phyloP scores from a whole-genome alignment of 1,284 basidiomycete genomes.

The Pulveroboletus sp. region DNA sequence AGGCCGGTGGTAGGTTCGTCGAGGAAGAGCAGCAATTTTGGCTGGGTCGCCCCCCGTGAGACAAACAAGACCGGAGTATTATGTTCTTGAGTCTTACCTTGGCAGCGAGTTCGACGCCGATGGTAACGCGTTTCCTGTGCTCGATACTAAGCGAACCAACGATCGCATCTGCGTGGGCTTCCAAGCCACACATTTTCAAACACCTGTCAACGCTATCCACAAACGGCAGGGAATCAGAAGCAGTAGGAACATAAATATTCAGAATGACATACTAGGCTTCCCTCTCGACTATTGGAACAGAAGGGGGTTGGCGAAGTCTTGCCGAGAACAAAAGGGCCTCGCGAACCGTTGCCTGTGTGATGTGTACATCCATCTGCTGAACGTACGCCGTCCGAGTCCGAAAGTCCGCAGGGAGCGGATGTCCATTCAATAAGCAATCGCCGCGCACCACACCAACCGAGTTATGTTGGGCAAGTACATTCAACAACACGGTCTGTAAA shows the following conservation, averaged over 20 bases:
- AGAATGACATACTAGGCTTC: constrained; percentile 61
- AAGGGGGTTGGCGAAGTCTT: constrained; percentile 72
- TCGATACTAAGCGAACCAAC: constrained; percentile 79
- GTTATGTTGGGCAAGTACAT: constrained; percentile 78
- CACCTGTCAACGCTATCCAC: constrained; percentile 68
- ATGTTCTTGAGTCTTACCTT: constrained; percentile 40
- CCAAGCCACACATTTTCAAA: constrained; percentile 76
- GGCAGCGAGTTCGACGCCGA: constrained; percentile 80
- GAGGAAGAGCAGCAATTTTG: constrained; percentile 76
- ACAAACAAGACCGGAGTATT: background rate
- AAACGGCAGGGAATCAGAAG: background rate
- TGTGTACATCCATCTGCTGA: constrained; percentile 79
- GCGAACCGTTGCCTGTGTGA: constrained; percentile 70
- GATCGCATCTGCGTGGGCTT: constrained; percentile 69
- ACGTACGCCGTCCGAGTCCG: constrained; percentile 69
- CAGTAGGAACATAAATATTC: background rate
- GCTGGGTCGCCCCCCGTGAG: constrained; percentile 39
- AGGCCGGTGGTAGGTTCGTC: constrained; percentile 85
- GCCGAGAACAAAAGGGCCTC: constrained; percentile 86
- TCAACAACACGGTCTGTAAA: constrained; percentile 71
- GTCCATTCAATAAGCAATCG: constrained; percentile 78
- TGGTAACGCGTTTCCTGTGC: constrained; percentile 76
- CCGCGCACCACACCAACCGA: constrained; percentile 71
- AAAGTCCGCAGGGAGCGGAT: constrained; percentile 69
- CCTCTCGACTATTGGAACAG: constrained; percentile 71